Evolutionary conservation across 305 asterid species (phyloP), one percentile per base, ranked within the genome.

Genomic region (Solanum hybrid): DNA sequence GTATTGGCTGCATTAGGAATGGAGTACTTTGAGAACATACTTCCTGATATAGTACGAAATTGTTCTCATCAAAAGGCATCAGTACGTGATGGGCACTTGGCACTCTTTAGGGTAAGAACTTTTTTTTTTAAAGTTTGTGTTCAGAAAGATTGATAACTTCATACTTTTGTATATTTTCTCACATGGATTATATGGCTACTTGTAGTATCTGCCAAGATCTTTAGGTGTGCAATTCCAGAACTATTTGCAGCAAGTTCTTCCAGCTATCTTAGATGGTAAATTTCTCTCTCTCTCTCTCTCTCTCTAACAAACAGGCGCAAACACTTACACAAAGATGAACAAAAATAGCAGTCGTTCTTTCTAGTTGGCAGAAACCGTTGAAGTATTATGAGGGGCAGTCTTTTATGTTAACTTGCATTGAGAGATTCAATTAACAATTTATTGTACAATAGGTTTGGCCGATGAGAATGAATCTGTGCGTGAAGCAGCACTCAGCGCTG

Each of bases 381-480:
- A 33, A 78, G 51, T 77, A 57, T 14, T 26, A 45, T 79, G 39
- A 29, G 29, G 33, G 77, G 41, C 31, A 32, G 29, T 51, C 76
- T 20, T 76, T 77, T 88, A 77, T 88, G 39, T 89, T 89, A 79
- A 34, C 80, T 78, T 36, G 20, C 36, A 24, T 81, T 31, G 77
- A 38, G 65, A 68, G 11, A 38, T 82, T 90, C 80, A 89, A 87
- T 77, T 89, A 61, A 89, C 79, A 32, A 89, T 91, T 57, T 90
- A 88, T 32, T 91, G 45, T 32, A 32, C 45, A 11, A 72, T 94
- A 98, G 99, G 99, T 65, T 98, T 98, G 86, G 99, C 99, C 87
- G 99, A 98, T 94, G 99, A 98, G 95, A 98, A 97, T 91, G 99
- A 98, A 92, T 98, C 99, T 90, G 99, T 98, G 37, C 98, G 99